Percentiles rank a stretch among this genome's conserved stretches.
Conservation (phyloP, 495 filamentous ascomycete genomes). For the Aspergillus incahuasiensis region DNA sequence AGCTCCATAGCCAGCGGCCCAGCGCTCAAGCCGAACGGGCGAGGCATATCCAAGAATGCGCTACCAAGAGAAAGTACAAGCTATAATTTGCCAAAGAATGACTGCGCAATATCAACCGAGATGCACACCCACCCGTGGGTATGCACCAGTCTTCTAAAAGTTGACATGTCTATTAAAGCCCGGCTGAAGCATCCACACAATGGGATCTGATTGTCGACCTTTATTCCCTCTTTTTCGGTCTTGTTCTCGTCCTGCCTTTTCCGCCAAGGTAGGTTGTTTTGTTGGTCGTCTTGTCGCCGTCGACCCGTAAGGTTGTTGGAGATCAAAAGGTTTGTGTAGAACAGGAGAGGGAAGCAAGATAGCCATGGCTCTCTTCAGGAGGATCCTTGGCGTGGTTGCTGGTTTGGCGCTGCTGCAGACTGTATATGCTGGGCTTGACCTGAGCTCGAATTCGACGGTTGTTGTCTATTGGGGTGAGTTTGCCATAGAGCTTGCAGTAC, state of each 20-base stretch:
- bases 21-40: not conserved
- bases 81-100: not conserved
- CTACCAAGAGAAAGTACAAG: not conserved
- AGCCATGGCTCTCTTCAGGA: constrained; percentile 25
- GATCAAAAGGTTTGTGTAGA: not conserved
- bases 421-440: constrained; percentile 40
- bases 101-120: not conserved
- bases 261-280: not conserved
- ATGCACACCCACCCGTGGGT: not conserved
- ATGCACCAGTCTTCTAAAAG: not conserved
- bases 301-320: not conserved
- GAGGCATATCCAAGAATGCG: not conserved
- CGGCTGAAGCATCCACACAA: not conserved
- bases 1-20: not conserved
- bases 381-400: constrained; percentile 23
- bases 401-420: constrained; percentile 28
- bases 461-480: constrained; percentile 59
- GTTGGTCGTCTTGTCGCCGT: not conserved
- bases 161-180: not conserved
- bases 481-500: not conserved
- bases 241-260: not conserved
- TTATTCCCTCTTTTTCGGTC: not conserved
- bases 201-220: not conserved
- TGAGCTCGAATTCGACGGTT: constrained; percentile 45
- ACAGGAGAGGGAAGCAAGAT: not conserved